Evolutionary conservation across 1,139 yeast genomes (phyloP), one percentile per base, ranked within the genome.

Genomic region (Torulaspora pretoriensis): DNA sequence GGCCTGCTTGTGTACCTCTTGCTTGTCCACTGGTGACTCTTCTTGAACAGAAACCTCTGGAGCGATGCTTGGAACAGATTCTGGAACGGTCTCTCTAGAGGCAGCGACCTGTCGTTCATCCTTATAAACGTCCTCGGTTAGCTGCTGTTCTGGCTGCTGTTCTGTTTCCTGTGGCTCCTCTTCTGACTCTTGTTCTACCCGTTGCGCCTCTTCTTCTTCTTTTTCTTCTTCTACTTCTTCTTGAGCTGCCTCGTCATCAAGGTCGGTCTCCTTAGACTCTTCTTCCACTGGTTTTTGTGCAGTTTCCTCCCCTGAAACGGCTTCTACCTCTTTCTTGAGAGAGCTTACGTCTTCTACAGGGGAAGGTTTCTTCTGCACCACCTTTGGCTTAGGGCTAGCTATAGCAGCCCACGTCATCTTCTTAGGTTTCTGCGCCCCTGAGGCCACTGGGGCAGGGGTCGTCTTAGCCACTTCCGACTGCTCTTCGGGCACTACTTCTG

Each of bases 351-450:
- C 51, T 24, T 53, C 52, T 33, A 56, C 47, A 23, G 56, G 54
- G 12, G 52, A 49, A 22, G 44, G 44, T 31, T 52, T 49, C 46
- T 46, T 48, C 40, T 46, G 40, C 31, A 47, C 57, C 36, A 49
- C 42, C 40, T 60, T 51, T 25, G 67, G 63, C 43, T 62, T 61
- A 39, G 66, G 64, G 19, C 66, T 49, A 28, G 71, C 72, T 45
- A 68, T 59, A 7, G 72, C 70, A 16, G 73, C 72, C 73, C 73
- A 68, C 13, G 72, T 64, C 55, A 63, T 56, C 41, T 53, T 58
- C 51, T 52, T 56, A 25, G 63, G 56, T 39, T 51, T 51, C 31
- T 48, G 45, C 19, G 22, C 6, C 12, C 16, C 32, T 8, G 32
- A 16, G 3, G 37, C 25, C 4, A 37, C 16, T 16, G 43, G 13